Evolutionary conservation across 1,284 basidiomycete species (phyloP), one percentile per base, ranked within the genome.

Genomic region (Paramarasmius palmivorus): DNA sequence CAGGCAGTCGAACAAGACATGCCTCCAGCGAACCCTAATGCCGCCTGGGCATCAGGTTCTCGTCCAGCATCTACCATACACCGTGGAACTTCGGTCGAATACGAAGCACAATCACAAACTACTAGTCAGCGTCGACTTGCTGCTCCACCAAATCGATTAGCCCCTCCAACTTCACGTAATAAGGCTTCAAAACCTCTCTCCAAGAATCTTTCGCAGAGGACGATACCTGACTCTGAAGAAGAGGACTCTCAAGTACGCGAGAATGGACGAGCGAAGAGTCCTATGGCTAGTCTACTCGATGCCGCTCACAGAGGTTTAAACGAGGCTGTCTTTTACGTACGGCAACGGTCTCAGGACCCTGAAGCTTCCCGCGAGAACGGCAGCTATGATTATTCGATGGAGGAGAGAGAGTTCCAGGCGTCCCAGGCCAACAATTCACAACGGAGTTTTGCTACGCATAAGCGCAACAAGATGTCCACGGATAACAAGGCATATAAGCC

Each of bases 401-500:
- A 93, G 64, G 88, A 92, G 62, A 75, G 76, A 45, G 83, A 85
- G 23, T 86, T 73, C 58, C 76, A 79, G 12, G 29, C 29, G 29
- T 32, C 29, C 6, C 29, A 32, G 44, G 20, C 45, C 10, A 66
- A 70, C 36, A 62, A 69, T 55, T 68, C 60, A 53, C 44, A 58
- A 52, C 67, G 58, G 57, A 63, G 63, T 58, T 62, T 63, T 44
- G 65, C 71, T 1, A 65, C 66, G 5, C 73, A 76, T 52, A 79
- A 75, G 63, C 79, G 83, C 29, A 78, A 76, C 58, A 79, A 83
- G 26, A 88, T 91, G 56, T 86, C 88, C 0, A 63, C 71, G 35
- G 90, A 92, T 65, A 90, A 92, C 68, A 88, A 87, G 64, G 88
- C 89, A 0, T 92, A 92, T 63, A 79, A 80, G 50, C 90, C 90